Evolutionary conservation across 2,329 filamentous ascomycete species (phyloP).

Genomic region (Colletotrichum sp.): DNA sequence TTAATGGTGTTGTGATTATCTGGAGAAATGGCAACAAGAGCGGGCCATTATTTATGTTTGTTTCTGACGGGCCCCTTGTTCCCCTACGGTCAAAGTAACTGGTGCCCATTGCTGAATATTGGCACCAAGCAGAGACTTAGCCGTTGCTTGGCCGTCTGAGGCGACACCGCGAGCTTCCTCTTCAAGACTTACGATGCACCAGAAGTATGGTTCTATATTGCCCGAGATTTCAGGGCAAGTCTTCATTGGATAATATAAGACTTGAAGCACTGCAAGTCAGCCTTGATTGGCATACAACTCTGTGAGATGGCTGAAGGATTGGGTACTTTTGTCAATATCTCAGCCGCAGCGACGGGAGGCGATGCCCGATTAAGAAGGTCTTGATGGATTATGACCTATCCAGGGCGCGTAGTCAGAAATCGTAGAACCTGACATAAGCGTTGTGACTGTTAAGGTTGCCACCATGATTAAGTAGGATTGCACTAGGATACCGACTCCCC

Average conservation of each 20-base stretch:
- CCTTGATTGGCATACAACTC: neutral
- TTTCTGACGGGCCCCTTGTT: neutral
- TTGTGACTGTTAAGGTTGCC: neutral
- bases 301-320: neutral
- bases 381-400: neutral
- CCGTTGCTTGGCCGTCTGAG: neutral
- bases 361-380: conserved; percentile 1
- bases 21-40: neutral
- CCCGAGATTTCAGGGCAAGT: neutral
- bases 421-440: neutral
- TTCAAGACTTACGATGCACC: neutral
- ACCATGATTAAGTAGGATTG: neutral
- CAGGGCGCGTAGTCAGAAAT: neutral
- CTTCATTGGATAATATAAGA: neutral
- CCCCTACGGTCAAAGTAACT: neutral
- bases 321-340: neutral
- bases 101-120: neutral
- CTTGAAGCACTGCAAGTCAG: neutral
- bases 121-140: neutral
- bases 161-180: neutral
- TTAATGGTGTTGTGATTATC: too few relatives aligned
- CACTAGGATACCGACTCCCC: neutral
- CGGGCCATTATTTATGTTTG: neutral
- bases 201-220: neutral
- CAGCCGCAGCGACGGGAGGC: neutral